Percentiles rank a stretch among this genome's conserved stretches.
phyloP scores from a whole-genome alignment of 2,329 filamentous ascomycete genomes.

The Cytospora chrysosperma region DNA sequence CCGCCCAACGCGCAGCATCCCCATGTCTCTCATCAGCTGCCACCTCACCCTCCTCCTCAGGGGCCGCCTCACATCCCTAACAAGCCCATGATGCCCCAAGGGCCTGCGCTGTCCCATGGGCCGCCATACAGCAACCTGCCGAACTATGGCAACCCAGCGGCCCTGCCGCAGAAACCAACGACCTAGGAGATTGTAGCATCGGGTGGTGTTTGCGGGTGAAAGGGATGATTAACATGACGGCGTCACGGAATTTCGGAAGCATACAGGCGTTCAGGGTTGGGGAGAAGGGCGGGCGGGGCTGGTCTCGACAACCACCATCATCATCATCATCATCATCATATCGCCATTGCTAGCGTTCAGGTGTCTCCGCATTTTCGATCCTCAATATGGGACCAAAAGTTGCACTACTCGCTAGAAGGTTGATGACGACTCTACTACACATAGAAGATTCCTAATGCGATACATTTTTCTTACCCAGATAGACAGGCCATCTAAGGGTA shows the following conservation, averaged over 20 bases:
- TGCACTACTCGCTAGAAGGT: constrained; percentile 23
- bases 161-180: constrained; percentile 58
- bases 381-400: constrained; percentile 8
- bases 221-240: constrained; percentile 26
- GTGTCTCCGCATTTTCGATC: constrained; percentile 11
- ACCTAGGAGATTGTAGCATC: constrained; percentile 34
- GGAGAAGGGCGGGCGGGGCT: background rate
- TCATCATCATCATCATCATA: constrained; percentile 7
- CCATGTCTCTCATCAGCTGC: constrained; percentile 44
- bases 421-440: constrained; percentile 24
- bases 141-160: constrained; percentile 59
- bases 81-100: constrained; percentile 46
- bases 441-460: constrained; percentile 23
- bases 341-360: constrained; percentile 21
- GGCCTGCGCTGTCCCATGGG: constrained; percentile 33
- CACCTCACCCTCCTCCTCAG: constrained; percentile 30
- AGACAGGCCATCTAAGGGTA: background rate
- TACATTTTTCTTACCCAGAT: constrained; percentile 7
- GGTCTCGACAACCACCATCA: constrained; percentile 16
- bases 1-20: constrained; percentile 31
- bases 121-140: constrained; percentile 55
- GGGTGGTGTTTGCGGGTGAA: constrained; percentile 25
- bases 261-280: constrained; percentile 38
- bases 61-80: constrained; percentile 43
- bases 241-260: constrained; percentile 27